Evolutionary conservation across 768 basidiomycete species (phyloP), one percentile per base, ranked within the genome.

Genomic region (Amanita pseudoporphyria): DNA sequence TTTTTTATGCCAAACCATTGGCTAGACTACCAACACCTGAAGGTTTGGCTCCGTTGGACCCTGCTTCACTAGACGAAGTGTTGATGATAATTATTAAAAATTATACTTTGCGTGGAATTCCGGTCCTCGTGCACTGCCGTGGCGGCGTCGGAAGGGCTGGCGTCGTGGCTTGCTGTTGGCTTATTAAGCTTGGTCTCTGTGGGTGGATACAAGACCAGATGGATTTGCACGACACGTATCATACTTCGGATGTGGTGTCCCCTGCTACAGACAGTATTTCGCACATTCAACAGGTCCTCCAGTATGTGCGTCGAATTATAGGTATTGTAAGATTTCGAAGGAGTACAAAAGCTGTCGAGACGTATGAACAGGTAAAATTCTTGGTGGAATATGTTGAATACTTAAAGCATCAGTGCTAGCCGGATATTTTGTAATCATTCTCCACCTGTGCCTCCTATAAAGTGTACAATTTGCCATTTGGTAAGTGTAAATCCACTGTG

Each of bases 141-240:
- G 94, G 94, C 13, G 95, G 95, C 3, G 86, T 98, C 6, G 94
- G 94, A 2, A 78, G 94, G 14, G 95, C 94, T 0, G 95, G 94
- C 1, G 73, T 97, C 21, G 73, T 97, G 39, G 93, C 92, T 1
- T 89, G 85, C 56, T 91, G 87, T 58, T 97, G 94, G 94, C 74
- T 88, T 62, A 72, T 95, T 52, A 90, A 88, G 63, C 80, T 96
- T 53, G 94, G 93, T 3, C 73, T 96, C n/a, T 94, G 77, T 58
- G 87, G 81, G 22, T 87, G 78, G 81, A 67, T 76, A 49, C 67
- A 70, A 24, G 56, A 54, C 22, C 40, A 33, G 42, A 22, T 13
- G 45, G 32, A 35, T 52, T 40, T 44, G 38, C 30, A 32, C 39
- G 35, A 48, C 24, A 36, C 21, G n/a, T 21, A 26, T n/a, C 24